A percentile compares a stretch with the other conserved stretches of the same genome.
These are phyloP conservation scores for Hymenochaete sp. DNA, from an alignment of 1,284 basidiomycete genomes.

Conservation along the genomic window DNA sequence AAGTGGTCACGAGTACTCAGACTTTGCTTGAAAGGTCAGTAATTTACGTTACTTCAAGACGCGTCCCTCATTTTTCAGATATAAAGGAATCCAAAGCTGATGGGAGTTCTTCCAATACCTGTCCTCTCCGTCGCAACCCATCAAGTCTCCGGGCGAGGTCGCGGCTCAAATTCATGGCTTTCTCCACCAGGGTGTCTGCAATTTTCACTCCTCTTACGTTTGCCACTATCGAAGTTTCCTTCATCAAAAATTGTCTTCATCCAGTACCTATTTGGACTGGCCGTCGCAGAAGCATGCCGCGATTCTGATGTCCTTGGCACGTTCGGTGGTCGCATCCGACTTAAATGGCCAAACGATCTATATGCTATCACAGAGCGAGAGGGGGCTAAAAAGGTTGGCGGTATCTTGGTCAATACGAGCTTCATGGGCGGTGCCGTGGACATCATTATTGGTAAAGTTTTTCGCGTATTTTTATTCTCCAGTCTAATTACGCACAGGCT, in stretches of 20 bases:
- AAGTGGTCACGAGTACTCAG: slow-evolving; percentile 91
- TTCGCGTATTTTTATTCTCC: neutral
- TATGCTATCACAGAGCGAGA: slow-evolving; percentile 55
- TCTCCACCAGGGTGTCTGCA: slow-evolving; percentile 87
- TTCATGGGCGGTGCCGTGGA: slow-evolving; percentile 68
- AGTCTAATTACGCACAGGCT: slow-evolving; percentile 45
- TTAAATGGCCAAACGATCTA: slow-evolving; percentile 99
- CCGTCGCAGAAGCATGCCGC: slow-evolving; percentile 79
- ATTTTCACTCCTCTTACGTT: slow-evolving; percentile 73
- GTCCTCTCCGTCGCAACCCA: slow-evolving; percentile 78
- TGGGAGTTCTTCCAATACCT: slow-evolving; percentile 66
- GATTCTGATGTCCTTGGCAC: slow-evolving; percentile 43
- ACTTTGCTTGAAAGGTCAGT: slow-evolving; percentile 88
- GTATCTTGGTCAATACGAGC: slow-evolving; percentile 86
- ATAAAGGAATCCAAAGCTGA: slow-evolving; percentile 67
- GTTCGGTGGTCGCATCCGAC: slow-evolving; percentile 52
- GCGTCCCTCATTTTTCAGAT: slow-evolving; percentile 2
- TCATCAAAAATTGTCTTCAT: slow-evolving; percentile 79
- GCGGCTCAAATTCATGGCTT: slow-evolving; percentile 89
- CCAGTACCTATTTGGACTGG: slow-evolving; percentile 91
- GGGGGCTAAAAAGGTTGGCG: slow-evolving; percentile 72
- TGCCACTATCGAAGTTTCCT: slow-evolving; percentile 46
- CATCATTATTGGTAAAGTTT: slow-evolving; percentile 66
- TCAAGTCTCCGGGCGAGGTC: slow-evolving; percentile 83
- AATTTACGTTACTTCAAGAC: neutral